Evolutionary conservation across 164 flowering plant species (phyloP).

Genomic region (Saururus chinensis): DNA sequence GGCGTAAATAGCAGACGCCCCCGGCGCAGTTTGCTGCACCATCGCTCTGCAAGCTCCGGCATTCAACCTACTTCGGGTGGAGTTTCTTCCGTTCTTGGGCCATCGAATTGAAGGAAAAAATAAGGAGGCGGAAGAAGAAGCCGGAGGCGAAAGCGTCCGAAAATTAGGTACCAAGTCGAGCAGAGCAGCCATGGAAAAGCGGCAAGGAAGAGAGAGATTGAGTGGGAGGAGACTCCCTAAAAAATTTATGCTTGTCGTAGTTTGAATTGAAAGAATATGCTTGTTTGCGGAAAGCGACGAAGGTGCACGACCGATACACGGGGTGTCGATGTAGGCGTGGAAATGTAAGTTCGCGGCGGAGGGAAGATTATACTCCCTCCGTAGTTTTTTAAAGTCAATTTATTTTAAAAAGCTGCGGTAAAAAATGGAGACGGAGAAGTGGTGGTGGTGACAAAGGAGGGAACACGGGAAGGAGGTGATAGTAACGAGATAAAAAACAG

Average conservation of each 20-base stretch:
- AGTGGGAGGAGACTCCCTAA: too few relatives aligned
- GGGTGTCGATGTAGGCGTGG: too few relatives aligned
- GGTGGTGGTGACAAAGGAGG: too few relatives aligned
- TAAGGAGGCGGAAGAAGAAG: conserved; percentile 7
- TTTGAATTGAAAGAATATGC: background rate
- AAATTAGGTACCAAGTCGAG: conserved; percentile 12
- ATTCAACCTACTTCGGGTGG: conserved; percentile 5
- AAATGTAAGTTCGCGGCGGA: too few relatives aligned
- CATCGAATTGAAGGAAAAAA: background rate
- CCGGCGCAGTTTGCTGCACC: conserved; percentile 54
- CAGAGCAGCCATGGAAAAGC: conserved; percentile 24
- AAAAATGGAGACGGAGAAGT: too few relatives aligned
- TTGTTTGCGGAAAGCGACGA: too few relatives aligned
- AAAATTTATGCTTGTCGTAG: background rate
- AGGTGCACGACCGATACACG: too few relatives aligned
- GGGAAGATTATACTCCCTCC: too few relatives aligned
- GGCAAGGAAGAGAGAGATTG: background rate
- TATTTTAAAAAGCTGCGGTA: too few relatives aligned
- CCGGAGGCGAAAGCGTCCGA: conserved; percentile 8
- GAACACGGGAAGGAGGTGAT: too few relatives aligned
- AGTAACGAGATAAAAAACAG: too few relatives aligned
- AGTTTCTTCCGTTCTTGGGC: conserved; percentile 10
- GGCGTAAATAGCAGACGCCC: conserved; percentile 70
- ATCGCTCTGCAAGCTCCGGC: conserved; percentile 30
- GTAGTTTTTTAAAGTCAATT: too few relatives aligned